Base-by-base conservation (phyloP, 148 eudicot genomes). In the Suaeda aralocaspica region DNA sequence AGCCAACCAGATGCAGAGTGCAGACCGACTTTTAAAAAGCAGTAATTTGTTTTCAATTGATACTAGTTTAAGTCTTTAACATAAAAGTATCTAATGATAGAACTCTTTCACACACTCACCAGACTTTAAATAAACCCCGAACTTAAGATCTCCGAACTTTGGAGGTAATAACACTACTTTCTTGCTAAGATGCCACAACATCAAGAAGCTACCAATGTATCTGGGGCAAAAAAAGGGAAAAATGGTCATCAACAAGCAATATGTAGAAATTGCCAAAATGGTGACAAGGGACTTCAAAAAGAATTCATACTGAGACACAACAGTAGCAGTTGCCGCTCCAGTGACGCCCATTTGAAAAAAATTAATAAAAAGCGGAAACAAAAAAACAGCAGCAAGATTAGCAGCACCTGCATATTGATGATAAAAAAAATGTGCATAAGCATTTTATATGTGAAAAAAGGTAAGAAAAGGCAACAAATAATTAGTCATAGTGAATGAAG, bases 291-390 rank as follows among this genome's bases (percentile, higher is more conserved):
- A 71, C n/a, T 21, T 10, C 70, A 34, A 15, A 22, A 64, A 66
- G 48, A 30, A 57, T 28, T 82, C 98, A 69, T 83, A 94, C 97
- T 94, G 98, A 70, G 98, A 94, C 25, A 87, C 57, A 70, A 94
- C 96, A 48, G 95, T 85, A 65, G 96, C 81, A 72, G 85, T 83
- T 59, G 98, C 98, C 59, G 98, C 98, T 82, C 98, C 98, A 73
- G 79, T 67, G 67, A 87, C 87, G 69, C 98, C 97, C 82, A 88
- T 75, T 59, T 78, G 79, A 74, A 77, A 83, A 74, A 79, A 81
- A 74, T 90, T 77, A 81, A 93, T 87, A 65, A 93, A 80, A 31
- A 90, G 55, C 1, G 92, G 97, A 71, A 94, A 87, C 80, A 91
- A 79, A 81, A 91, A 78, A 57, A 91, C 71, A 66, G 97, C 95